Evolutionary conservation across 2,329 filamentous ascomycete genomes (phyloP).

Genomic region (Bipolaris oryzae): DNA sequence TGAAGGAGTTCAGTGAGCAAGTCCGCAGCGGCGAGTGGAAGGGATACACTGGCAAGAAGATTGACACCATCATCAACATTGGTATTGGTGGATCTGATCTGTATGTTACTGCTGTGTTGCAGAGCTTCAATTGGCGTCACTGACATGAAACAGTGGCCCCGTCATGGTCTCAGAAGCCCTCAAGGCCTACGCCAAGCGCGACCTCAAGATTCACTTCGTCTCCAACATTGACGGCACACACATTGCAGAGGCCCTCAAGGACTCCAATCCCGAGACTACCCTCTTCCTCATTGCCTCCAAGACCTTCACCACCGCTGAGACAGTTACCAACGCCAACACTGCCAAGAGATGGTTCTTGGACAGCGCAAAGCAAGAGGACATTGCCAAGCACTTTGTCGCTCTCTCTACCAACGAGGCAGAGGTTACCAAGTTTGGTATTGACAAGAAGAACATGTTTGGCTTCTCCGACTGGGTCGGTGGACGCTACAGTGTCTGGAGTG

Average conservation of each 20-base stretch:
- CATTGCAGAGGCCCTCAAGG: constrained; percentile 87
- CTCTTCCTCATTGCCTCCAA: constrained; percentile 98
- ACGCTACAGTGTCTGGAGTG: constrained; percentile 98
- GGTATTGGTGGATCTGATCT: constrained; percentile 98
- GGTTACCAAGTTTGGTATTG: constrained; percentile 98
- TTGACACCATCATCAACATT: constrained; percentile 95
- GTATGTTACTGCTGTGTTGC: constrained; percentile 62
- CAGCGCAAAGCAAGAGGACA: constrained; percentile 75
- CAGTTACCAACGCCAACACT: constrained; percentile 93
- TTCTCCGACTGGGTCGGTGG: constrained; percentile 99
- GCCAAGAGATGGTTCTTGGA: constrained; percentile 97
- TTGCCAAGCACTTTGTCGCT: constrained; percentile 98
- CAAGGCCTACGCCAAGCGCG: constrained; percentile 87
- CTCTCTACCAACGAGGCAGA: constrained; percentile 94
- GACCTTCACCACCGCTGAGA: constrained; percentile 99
- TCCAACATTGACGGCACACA: constrained; percentile 99
- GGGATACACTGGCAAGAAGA: constrained; percentile 95
- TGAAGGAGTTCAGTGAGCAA: constrained; percentile 97
- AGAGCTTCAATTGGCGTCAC: constrained; percentile 3
- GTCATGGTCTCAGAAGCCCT: constrained; percentile 99
- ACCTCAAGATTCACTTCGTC: constrained; percentile 93
- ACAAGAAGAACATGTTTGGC: constrained; percentile 99
- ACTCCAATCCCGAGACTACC: constrained; percentile 95
- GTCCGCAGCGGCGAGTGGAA: constrained; percentile 95
- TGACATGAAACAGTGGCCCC: constrained; percentile 67